Base-by-base conservation (phyloP, 352 stramenopile species). In the Globisporangium cederbergense region DNA sequence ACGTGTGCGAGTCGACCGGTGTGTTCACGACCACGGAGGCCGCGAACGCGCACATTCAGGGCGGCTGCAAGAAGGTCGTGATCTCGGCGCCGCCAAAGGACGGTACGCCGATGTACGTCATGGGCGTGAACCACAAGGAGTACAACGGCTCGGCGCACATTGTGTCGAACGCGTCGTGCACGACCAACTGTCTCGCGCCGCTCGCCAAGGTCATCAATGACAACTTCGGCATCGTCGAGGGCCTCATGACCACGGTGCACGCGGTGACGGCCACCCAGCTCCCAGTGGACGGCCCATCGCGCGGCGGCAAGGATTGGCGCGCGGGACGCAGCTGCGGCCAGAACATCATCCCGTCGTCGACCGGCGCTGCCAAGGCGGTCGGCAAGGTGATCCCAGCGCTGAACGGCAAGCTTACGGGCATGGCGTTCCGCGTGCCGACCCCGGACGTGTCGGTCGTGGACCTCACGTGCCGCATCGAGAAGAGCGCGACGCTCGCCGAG, bases 291-390 rank as follows among this genome's bases (percentile, higher is more conserved):
- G 97, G 96, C 56, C 97, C 97, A 61, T 98, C 96, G 61, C 87
- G 89, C 65, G 97, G 88, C 36, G 97, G 96, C 71, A 99, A 99
- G 80, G 97, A 99, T 89, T 99, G 97, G 97, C 95, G 96, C 67
- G 97, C 93, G 69, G 97, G 97, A 72, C 96, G 97, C 86, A 96
- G 90, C 67, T 96, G 91, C 34, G 98, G 86, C 83, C 98, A 97
- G 82, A 99, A 99, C 91, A 99, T 99, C 78, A 99, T 99, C 73
- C 97, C 97, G 20, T 98, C 88, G 58, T 98, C 93, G 16, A 99
- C 97, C 28, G 97, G 97, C 53, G 97, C 97, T 28, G 97, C 97
- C 72, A 99, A 99, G 91, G 97, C 97, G 69, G 97, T 99, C 65
- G 98, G 96, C 73, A 99, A 99, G 89, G 96, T 99, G 74, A 99